Evolutionary conservation across 345 rosid species (phyloP), one percentile per base, ranked within the genome.

Genomic region (sweet orange (Citrus sinensis)): DNA sequence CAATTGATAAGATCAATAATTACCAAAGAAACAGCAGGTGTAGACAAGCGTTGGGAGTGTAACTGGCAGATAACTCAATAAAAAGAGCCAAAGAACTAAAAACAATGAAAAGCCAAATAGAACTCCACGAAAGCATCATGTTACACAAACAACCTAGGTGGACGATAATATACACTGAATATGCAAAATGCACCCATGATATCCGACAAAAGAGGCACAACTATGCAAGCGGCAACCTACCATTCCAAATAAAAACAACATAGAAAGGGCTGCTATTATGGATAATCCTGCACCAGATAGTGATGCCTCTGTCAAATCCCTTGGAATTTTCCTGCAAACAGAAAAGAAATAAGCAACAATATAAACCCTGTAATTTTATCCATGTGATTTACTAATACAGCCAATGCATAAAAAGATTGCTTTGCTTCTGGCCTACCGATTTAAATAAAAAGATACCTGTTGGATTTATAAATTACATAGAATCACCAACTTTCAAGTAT

Each of bases 281-380:
- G 99, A 97, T 82, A 94, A 83, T 83, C 98, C 99, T 55, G 98
- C 98, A 80, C 99, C 98, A 14, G 98, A 94, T 42, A 97, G 75
- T 56, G 98, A 90, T 54, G 99, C 99, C 87, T 94, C 98, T 0
- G 99, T 97, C 90, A 97, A 91, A 87, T 97, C 99, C 83, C 99
- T 91, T 17, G 99, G 99, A 70, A 94, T 97, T 90, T 94, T 97
- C 92, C 99, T 97, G 95, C 74, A 85, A 9, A 17, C 75, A 72
- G 27, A 22, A 70, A 74, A 75, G 60, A 62, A 70, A 73, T 46
- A 70, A 73, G 25, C 39, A 24, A 40, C 56, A 17, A 9, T 42
- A n/a, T 42, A 62, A 19, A 74, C 19, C 24, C 11, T 3, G 46
- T 25, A 8, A 59, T 5, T 40, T 10, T 40, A 60, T 16, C 55